Base-by-base conservation (phyloP, 2,329 filamentous ascomycete species). In the Zalaria sp. region DNA sequence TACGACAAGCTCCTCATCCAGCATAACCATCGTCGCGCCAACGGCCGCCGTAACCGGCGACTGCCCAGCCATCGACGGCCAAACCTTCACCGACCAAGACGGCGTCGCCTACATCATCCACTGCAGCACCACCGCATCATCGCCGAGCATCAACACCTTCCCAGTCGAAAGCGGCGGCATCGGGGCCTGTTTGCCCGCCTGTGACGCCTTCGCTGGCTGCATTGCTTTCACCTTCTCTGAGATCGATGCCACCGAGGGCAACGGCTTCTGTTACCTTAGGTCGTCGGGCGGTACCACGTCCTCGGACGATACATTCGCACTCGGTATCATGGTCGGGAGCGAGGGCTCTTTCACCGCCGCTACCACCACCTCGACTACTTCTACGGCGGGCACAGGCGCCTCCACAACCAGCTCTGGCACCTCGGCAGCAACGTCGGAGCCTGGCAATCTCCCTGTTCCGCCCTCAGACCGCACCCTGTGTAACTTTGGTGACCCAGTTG, bases 401-500 rank as follows among this genome's bases (percentile, higher is more conserved):
- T n/a, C n/a, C 5, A 29, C 38, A 9, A 38, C 42, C 10, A 42
- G 46, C 5, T 40, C 47, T 6, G 42, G 37, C 25, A 37, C 43
- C 3, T 40, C 36, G 3, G 32, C 46, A 10, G 26, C 41, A 3
- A 26, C 39, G 26, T 42, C 27, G 3, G 29, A 34, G n/a, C 29
- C 39, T 8, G 35, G 7, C 41, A 44, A 27, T 41, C 43, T 25
- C 43, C 45, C 38, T 39, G 40, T 40, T 5, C 29, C 43, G 34
- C 42, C 26, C 25, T 40, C 31, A 27, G 38, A 9, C 35, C 42
- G 27, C 40, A 35, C 38, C 31, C 51, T 56, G 26, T 56, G 54
- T 47, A 43, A 50, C 47, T 60, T 58, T 47, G 55, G 54, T 40
- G 53, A 54, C 32, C 51, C 51, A 8, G 35, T 48, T 5, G 41